Evolutionary conservation across 306 rosid species (phyloP), one percentile per base, ranked within the genome.

Genomic region (Cucurbita maxima): DNA sequence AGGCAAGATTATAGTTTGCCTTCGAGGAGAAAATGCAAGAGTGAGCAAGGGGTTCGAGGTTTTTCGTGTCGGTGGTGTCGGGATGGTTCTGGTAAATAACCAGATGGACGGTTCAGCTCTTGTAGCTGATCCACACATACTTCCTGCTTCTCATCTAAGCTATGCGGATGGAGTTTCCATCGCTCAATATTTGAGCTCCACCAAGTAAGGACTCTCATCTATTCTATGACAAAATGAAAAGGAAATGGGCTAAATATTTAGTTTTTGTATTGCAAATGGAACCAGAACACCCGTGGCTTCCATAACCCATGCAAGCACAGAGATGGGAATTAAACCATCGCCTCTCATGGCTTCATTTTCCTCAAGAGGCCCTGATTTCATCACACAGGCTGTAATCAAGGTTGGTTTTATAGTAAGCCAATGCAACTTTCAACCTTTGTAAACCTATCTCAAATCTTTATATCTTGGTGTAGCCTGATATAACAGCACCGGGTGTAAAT

Each of bases 271-370:
- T 71, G 25, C 10, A 25, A 76, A 22, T 30, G n/a, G 22, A 36
- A 30, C 56, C 77, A 89, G 94, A 76, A 75, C 3, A 51, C 92
- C 97, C 0, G 1, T 50, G 74, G 92, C 94, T 68, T 73, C 22
- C 79, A 74, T 89, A 25, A 80, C 86, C 64, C 68, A 5, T 1
- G 83, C 63, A 45, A 76, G 38, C 58, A 88, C 96, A 16, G 48
- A 66, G 57, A 4, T 83, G 5, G 86, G 78, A 30, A 6, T 5
- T 34, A 79, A 81, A 44, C 85, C 88, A 43, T 73, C 92, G 40
- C 97, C 96, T 16, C 0, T 45, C 19, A n/a, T 92, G 74, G 92
- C 92, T 72, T 2, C 84, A 20, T 89, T 89, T 84, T 92, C 97
- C 36, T 82, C 94, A 22, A 85, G 96, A 52, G 97, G 97, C 1